Base-by-base conservation (phyloP, 2,329 filamentous ascomycete genomes). In the Penicillium freii region DNA sequence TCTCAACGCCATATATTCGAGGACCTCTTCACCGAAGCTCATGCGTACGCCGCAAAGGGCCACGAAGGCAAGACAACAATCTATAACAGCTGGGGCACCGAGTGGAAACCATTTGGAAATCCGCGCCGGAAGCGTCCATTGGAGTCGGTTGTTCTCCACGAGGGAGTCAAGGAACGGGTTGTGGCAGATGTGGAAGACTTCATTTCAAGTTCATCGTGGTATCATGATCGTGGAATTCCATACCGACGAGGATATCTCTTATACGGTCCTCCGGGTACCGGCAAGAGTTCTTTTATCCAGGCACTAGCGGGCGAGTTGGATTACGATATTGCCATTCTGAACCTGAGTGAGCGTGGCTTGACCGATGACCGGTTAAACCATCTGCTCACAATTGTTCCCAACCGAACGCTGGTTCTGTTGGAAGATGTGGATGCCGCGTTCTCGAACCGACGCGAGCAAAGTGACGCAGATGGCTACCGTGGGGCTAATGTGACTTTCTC, bases 201-300 rank as follows among this genome's bases (percentile, higher is more conserved):
- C 68, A 79, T 96, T 51, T 78, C 80, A 1, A 87, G 89, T 38
- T 85, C 90, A 57, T 85, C 88, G 62, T 97, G 93, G 92, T 97
- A 97, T 70, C 85, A 92, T 49, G 91, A 96, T 68, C 87, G 93
- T n/a, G 93, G 92, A 2, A 96, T 97, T 62, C 93, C 93, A 0
- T 97, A 97, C 69, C 85, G 92, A 19, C 82, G 92, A 56, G 93
- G 92, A 0, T 97, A 97, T 70, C 81, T 97, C 8, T 82, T 97
- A 0, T 91, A 94, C 68, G 92, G 92, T 0, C 92, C 92, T 4
- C 92, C 92, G 0, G 92, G 92, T 0, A 96, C 89, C 42, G 95
- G 91, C 36, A 97, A 96, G 79, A 97, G 89, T 59, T 96, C 91
- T 0, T 97, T 99, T 66, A 97, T 99, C 61, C 92, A 97, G 74